Base-by-base conservation (phyloP, 2,329 filamentous ascomycete genomes). In the Bipolaris bicolor region DNA sequence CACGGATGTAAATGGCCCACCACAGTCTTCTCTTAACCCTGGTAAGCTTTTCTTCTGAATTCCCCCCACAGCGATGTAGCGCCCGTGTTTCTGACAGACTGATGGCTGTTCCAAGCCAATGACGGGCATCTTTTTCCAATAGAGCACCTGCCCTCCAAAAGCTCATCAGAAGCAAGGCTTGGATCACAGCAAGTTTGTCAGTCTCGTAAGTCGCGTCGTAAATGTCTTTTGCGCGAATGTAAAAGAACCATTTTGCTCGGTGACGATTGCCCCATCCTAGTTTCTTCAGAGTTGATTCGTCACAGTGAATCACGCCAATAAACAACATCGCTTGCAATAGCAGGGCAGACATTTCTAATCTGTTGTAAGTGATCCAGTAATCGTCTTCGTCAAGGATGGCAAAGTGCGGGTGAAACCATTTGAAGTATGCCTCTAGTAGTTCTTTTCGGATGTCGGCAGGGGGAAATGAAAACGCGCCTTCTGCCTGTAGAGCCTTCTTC, bases 371-470 rank as follows among this genome's bases (percentile, higher is more conserved):
- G 2, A 71, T 67, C 52, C 78, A 75, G 7, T 84, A 71, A 0
- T 79, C 77, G 1, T 72, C 71, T 3, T 81, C 78, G 60, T 85
- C 82, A 0, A 86, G 62, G 11, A 86, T 77, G 0, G 84, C 82
- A 46, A 85, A 86, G 52, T 81, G 82, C 0, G 84, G 82, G 60
- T 86, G 84, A 50, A 85, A 85, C 79, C 82, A 84, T 20, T 76
- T 73, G 52, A 86, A 86, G 69, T 85, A 86, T 0, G 83, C 82
- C 16, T 78, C 72, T 0, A 85, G 64, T 0, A 83, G 73, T 1
- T 75, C 75, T 3, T 80, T 71, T 40, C 79, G 79, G 16, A 80
- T 75, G 2, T 76, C 65, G 13, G 72, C 61, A 2, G 79, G 75
- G 0, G 83, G 83, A 22, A 83, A 79, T 0, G 78, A 77, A 40